phyloP scores from a whole-genome alignment of 2,329 filamentous ascomycete genomes.

The Daldinia sp. region DNA sequence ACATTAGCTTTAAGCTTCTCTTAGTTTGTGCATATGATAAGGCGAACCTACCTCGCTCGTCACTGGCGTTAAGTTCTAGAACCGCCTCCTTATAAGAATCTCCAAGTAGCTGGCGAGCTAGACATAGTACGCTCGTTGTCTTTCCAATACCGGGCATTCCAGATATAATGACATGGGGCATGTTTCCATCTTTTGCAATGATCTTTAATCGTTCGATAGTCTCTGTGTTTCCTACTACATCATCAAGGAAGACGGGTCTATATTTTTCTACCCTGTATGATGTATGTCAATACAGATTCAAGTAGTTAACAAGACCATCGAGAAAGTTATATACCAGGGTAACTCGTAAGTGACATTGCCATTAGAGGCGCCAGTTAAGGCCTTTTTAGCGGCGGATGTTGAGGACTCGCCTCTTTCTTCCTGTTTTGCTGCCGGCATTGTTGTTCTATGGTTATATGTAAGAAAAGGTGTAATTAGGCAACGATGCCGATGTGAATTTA shows the following conservation, averaged over 20 bases:
- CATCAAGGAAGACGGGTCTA: conserved; percentile 91
- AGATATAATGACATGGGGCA: conserved; percentile 99
- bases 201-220: conserved; percentile 98
- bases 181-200: conserved; percentile 98
- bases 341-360: conserved; percentile 75
- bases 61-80: conserved; percentile 93
- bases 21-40: no score
- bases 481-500: not conserved
- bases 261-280: conserved; percentile 93
- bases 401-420: conserved; percentile 72
- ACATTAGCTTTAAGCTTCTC: conserved; percentile 8
- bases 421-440: conserved; percentile 63
- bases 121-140: conserved; percentile 93
- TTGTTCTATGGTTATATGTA: conserved; percentile 17
- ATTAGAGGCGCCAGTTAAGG: conserved; percentile 63
- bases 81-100: conserved; percentile 98
- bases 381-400: conserved; percentile 69
- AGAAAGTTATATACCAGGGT: conserved; percentile 71
- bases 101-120: conserved; percentile 90
- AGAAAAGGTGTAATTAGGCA: not conserved
- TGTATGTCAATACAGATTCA: conserved; percentile 39
- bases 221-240: conserved; percentile 97
- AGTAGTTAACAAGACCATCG: not conserved
- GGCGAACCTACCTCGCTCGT: conserved; percentile 79
- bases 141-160: conserved; percentile 99